phyloP scores from a whole-genome alignment of 2,329 filamentous ascomycete species.

The Dissoconium aciculare region DNA sequence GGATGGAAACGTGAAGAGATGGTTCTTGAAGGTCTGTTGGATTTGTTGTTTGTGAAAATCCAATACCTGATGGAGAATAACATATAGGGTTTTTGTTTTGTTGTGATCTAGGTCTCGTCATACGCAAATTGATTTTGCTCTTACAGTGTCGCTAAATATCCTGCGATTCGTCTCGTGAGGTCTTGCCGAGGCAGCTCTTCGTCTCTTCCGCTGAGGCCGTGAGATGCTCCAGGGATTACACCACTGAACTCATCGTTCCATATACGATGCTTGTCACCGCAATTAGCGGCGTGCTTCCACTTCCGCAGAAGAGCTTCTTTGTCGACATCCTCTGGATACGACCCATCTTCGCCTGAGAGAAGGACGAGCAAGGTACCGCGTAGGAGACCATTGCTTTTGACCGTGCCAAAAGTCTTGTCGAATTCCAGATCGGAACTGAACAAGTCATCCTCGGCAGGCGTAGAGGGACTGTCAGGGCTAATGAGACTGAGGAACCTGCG shows the following conservation, averaged over 20 bases:
- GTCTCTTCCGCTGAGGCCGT: slow-evolving; percentile 35
- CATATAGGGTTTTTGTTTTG: no score
- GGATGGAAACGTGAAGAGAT: no score
- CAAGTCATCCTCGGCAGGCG: slow-evolving; percentile 13
- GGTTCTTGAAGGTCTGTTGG: no score
- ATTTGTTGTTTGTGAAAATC: no score
- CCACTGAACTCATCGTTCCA: slow-evolving; percentile 37
- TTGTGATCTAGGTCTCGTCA: no score
- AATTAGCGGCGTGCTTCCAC: slow-evolving; percentile 30
- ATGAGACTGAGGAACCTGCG: slow-evolving; percentile 13
- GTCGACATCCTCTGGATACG: slow-evolving; percentile 29
- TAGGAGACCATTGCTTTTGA: slow-evolving; percentile 23
- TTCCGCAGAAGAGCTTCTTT: slow-evolving; percentile 29
- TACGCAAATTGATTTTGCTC: no score
- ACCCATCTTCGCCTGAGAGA: slow-evolving; percentile 34
- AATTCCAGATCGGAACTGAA: slow-evolving; percentile 18
- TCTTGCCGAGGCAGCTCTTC: slow-evolving; percentile 28
- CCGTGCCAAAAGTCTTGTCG: slow-evolving; percentile 21
- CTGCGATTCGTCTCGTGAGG: slow-evolving; percentile 11
- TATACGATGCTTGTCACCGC: no score
- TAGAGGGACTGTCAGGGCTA: slow-evolving; percentile 11
- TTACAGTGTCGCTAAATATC: slow-evolving; percentile 7
- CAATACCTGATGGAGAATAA: no score
- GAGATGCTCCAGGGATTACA: slow-evolving; percentile 34
- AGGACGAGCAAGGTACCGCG: slow-evolving; percentile 24